Evolutionary conservation across 768 basidiomycete species (phyloP).

Genomic region (Amanita molliuscula): DNA sequence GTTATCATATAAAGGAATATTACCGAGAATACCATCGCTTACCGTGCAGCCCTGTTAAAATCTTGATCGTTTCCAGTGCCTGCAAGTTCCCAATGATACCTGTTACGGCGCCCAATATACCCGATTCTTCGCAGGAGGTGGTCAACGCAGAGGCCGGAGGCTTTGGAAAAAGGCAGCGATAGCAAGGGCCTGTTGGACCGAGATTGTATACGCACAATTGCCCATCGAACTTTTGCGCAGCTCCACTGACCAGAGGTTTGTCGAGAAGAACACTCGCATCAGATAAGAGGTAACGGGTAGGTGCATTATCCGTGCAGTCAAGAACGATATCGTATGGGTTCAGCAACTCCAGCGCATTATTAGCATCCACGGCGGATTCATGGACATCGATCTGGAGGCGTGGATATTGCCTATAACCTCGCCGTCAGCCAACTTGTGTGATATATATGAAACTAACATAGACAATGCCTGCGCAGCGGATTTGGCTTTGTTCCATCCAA

Average conservation of each 20-base stretch:
- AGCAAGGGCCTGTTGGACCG: constrained; percentile 70
- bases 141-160: constrained; percentile 54
- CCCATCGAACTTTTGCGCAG: constrained; percentile 80
- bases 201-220: constrained; percentile 74
- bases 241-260: constrained; percentile 88
- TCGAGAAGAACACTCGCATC: constrained; percentile 67
- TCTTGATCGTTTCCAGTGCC: constrained; percentile 81
- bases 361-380: constrained; percentile 38
- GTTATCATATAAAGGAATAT: neutral
- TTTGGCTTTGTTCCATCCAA: constrained; percentile 74
- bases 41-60: constrained; percentile 63
- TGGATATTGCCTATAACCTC: constrained; percentile 58
- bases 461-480: constrained; percentile 67
- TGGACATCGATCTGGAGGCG: constrained; percentile 48
- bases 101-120: constrained; percentile 81
- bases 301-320: constrained; percentile 92
- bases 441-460: constrained; percentile 30
- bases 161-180: constrained; percentile 85
- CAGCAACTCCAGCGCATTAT: constrained; percentile 58
- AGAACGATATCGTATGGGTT: constrained; percentile 64
- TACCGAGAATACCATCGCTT: neutral
- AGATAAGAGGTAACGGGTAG: constrained; percentile 87
- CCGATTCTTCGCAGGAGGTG: constrained; percentile 81
- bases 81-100: constrained; percentile 87
- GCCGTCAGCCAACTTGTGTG: neutral